phyloP scores from a whole-genome alignment of 306 rosid species.

The Lathyrus sativus region DNA sequence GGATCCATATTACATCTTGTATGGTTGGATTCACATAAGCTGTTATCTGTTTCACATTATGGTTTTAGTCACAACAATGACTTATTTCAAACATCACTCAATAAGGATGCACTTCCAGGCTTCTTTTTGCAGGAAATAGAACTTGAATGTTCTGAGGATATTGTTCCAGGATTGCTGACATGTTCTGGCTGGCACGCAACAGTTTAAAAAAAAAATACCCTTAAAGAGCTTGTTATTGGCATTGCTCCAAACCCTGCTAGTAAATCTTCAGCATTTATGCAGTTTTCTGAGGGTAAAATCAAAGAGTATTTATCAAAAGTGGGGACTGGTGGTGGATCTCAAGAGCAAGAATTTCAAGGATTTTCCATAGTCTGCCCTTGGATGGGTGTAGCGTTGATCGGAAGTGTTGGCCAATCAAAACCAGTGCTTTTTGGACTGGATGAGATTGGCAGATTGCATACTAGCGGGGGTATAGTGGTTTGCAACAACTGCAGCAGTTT shows the following conservation, averaged over 20 bases:
- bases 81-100: no score
- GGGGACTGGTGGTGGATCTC: constrained; percentile 51
- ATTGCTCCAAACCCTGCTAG: constrained; percentile 62
- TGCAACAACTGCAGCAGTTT: constrained; percentile 88
- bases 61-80: constrained; percentile 74
- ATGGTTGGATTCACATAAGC: no score
- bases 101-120: no score
- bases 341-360: constrained; percentile 56
- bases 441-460: constrained; percentile 78
- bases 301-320: constrained; percentile 55
- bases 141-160: no score
- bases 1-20: no score
- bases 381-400: constrained; percentile 69
- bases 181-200: constrained; percentile 88
- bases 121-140: no score
- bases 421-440: constrained; percentile 76
- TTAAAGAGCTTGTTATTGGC: constrained; percentile 64
- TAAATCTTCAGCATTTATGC: constrained; percentile 67
- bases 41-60: no score
- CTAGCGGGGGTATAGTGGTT: constrained; percentile 60
- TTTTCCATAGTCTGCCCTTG: constrained; percentile 76
- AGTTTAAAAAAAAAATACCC: constrained; percentile 48
- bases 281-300: constrained; percentile 70
- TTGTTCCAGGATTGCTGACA: constrained; percentile 63
- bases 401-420: constrained; percentile 52